phyloP scores from a whole-genome alignment of 495 filamentous ascomycete species.

The Hypoxylon rickii region DNA sequence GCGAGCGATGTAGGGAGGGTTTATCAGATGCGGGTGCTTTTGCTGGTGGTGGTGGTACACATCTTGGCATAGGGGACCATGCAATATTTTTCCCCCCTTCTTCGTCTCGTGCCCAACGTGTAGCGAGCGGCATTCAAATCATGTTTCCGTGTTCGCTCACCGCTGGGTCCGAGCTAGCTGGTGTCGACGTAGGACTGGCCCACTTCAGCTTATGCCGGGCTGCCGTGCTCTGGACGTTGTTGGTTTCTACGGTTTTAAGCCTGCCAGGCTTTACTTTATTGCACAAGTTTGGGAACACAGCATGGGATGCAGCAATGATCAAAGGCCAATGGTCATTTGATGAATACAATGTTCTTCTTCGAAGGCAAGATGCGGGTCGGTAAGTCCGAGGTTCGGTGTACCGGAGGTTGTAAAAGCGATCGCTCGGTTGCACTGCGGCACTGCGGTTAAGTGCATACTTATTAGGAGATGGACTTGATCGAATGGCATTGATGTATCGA shows the following conservation, averaged over 20 bases:
- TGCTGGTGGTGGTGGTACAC: not conserved
- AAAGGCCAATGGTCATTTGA: too few species aligned
- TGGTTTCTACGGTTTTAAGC: too few species aligned
- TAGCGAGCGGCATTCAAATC: not conserved
- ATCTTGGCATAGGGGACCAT: too few species aligned
- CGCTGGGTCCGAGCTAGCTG: not conserved
- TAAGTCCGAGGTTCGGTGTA: conserved; percentile 2
- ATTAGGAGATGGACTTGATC: too few species aligned
- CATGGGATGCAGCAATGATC: too few species aligned
- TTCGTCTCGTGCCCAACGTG: not conserved
- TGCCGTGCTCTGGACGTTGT: too few species aligned
- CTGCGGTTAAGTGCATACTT: too few species aligned
- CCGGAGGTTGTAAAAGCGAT: conserved; percentile 11
- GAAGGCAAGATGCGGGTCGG: conserved; percentile 12
- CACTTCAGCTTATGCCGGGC: not conserved
- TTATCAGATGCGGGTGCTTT: not conserved
- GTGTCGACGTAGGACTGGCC: not conserved
- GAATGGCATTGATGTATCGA: too few species aligned
- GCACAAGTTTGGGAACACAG: not conserved
- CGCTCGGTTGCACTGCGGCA: not conserved
- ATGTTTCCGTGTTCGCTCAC: not conserved
- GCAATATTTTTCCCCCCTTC: not conserved
- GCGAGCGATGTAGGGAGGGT: not conserved
- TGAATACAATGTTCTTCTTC: too few species aligned
- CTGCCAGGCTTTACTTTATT: too few species aligned